Conservation (phyloP, 495 filamentous ascomycete species). For the Talaromyces trachyspermus region DNA sequence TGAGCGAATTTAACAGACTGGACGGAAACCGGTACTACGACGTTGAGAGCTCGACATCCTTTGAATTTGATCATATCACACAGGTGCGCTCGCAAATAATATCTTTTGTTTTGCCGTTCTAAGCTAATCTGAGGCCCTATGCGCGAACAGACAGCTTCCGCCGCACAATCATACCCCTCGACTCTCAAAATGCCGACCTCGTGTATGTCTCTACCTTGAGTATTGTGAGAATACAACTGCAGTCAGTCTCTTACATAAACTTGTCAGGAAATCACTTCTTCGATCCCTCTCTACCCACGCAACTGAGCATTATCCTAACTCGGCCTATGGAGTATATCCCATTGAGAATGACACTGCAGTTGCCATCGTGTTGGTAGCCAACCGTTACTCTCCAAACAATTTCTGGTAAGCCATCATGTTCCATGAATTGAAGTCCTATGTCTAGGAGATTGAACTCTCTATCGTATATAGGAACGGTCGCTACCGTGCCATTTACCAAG, state of each 20-base stretch:
- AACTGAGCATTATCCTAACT: conserved; percentile 80
- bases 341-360: conserved; percentile 66
- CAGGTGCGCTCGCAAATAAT: conserved; percentile 44
- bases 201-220: conserved; percentile 47
- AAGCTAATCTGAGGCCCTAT: neutral
- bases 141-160: conserved; percentile 66
- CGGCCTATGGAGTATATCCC: conserved; percentile 71
- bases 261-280: conserved; percentile 55
- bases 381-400: conserved; percentile 96
- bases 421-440: too few species aligned
- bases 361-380: conserved; percentile 79
- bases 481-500: conserved; percentile 76
- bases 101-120: neutral
- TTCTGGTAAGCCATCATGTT: conserved; percentile 61
- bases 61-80: conserved; percentile 75
- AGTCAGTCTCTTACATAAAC: conserved; percentile 6
- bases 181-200: conserved; percentile 69
- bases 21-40: conserved; percentile 82
- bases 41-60: conserved; percentile 75
- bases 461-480: conserved; percentile 85
- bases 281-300: conserved; percentile 72
- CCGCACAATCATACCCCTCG: conserved; percentile 71
- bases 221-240: neutral
- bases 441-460: too few species aligned
- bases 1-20: conserved; percentile 78